These are phyloP conservation scores for Ceratopteris richardii DNA, from an alignment of 75 land plant species.

Conservation along the genomic window DNA sequence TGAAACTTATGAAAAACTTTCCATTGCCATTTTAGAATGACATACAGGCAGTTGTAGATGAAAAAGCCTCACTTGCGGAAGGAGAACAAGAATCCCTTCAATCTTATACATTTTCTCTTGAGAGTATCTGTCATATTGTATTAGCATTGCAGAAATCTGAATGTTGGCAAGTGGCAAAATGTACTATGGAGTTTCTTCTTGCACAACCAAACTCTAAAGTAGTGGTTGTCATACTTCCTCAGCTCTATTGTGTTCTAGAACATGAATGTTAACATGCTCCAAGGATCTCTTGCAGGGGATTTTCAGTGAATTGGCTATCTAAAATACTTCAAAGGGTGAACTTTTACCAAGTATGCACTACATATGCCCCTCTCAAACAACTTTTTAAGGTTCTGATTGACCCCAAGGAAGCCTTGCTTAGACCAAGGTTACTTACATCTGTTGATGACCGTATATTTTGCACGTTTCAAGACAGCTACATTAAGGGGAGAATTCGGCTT, in stretches of 20 bases:
- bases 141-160: constrained; percentile 30
- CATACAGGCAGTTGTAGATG: neutral
- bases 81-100: constrained; percentile 8
- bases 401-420: too few species aligned
- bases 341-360: too few species aligned
- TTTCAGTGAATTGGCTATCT: constrained; percentile 60
- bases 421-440: too few species aligned
- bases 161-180: constrained; percentile 79
- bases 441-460: too few species aligned
- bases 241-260: constrained; percentile 40
- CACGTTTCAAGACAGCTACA: too few species aligned
- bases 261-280: constrained; percentile 60
- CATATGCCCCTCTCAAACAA: too few species aligned
- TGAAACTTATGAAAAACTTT: neutral
- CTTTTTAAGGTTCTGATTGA: too few species aligned
- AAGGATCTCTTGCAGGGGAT: constrained; percentile 53
- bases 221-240: constrained; percentile 22
- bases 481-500: too few species aligned
- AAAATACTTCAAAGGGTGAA: constrained; percentile 35
- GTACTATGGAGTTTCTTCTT: constrained; percentile 60
- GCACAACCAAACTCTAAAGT: constrained; percentile 28
- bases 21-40: neutral
- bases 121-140: constrained; percentile 28
- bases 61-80: neutral
- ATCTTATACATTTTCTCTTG: constrained; percentile 35